Evolutionary conservation across 2,329 filamentous ascomycete genomes (phyloP).

Genomic region (Monascus ruber): DNA sequence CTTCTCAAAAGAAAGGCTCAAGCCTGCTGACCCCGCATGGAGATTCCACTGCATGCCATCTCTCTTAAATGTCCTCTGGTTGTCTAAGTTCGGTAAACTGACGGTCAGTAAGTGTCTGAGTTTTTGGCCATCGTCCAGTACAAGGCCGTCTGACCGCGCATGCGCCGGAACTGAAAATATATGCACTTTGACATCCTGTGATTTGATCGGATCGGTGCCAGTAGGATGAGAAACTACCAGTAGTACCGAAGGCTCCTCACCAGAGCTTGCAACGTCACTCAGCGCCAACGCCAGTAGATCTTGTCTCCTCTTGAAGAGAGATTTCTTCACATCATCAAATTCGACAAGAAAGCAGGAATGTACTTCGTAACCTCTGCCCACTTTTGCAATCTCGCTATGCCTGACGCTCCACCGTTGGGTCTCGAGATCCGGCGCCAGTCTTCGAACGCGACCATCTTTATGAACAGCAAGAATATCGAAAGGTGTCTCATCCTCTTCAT

Average conservation of each 20-base stretch:
- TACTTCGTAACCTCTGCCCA: slow-evolving; percentile 17
- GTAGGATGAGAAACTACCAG: slow-evolving; percentile 29
- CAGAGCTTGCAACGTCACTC: slow-evolving; percentile 17
- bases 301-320: slow-evolving; percentile 28
- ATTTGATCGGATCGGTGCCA: slow-evolving; percentile 14
- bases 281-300: slow-evolving; percentile 27
- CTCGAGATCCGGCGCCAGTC: slow-evolving; percentile 29
- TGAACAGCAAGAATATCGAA: slow-evolving; percentile 34
- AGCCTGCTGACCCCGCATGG: slow-evolving; percentile 26
- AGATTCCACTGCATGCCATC: slow-evolving; percentile 26
- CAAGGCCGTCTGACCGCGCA: slow-evolving; percentile 9
- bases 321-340: slow-evolving; percentile 31
- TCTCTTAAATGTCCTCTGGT: slow-evolving; percentile 13
- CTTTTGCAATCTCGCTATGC: slow-evolving; percentile 21
- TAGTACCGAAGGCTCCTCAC: slow-evolving; percentile 23
- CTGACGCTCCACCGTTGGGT: slow-evolving; percentile 29
- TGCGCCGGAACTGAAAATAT: slow-evolving; percentile 27
- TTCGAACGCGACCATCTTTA: slow-evolving; percentile 31
- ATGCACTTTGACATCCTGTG: slow-evolving; percentile 27
- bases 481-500: slow-evolving; percentile 15
- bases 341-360: slow-evolving; percentile 27
- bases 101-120: slow-evolving; percentile 27
- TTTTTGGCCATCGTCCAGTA: slow-evolving; percentile 20
- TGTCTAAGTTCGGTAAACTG: slow-evolving; percentile 21
- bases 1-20: slow-evolving; percentile 28